Percentiles rank a stretch among this genome's conserved stretches.
Conservation (phyloP, 2,329 filamentous ascomycete genomes). For the Penicillium sp. region DNA sequence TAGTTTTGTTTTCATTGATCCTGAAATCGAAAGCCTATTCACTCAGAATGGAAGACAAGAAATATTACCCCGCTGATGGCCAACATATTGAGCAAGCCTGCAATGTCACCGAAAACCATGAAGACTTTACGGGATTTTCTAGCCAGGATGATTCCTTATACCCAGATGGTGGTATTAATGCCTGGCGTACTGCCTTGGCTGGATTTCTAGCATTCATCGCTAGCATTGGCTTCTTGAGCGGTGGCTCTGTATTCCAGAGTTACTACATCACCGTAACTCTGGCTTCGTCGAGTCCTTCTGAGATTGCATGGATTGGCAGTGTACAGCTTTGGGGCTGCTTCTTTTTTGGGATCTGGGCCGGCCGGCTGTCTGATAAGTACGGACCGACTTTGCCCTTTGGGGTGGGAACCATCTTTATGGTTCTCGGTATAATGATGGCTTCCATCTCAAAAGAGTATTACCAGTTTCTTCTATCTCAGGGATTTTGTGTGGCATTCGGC, state of each 20-base stretch:
- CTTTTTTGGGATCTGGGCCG: constrained; percentile 9
- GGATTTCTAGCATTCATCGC: constrained; percentile 7
- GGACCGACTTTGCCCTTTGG: constrained; percentile 1
- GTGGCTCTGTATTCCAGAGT: constrained; percentile 6
- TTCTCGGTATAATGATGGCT: constrained; percentile 4
- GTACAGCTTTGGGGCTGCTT: constrained; percentile 16
- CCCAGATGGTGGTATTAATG: neutral
- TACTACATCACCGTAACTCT: neutral
- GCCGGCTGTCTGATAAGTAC: neutral
- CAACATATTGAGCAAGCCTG: too few relatives aligned
- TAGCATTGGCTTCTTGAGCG: constrained; percentile 12
- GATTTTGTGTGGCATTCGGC: constrained; percentile 9
- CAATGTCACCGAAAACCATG: too few relatives aligned
- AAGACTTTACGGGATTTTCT: too few relatives aligned
- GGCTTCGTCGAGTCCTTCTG: neutral
- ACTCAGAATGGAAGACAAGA: too few relatives aligned
- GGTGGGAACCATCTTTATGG: constrained; percentile 8
- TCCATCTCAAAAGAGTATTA: neutral
- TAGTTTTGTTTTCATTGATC: too few relatives aligned
- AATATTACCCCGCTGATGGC: too few relatives aligned
- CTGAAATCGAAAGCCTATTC: too few relatives aligned
- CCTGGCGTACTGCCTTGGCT: constrained; percentile 6
- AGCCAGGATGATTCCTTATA: too few relatives aligned
- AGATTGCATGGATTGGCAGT: constrained; percentile 6
- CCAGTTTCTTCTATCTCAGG: constrained; percentile 15